Base-by-base conservation (phyloP, 805 yeast genomes). In the Suhomyces faveliae region DNA sequence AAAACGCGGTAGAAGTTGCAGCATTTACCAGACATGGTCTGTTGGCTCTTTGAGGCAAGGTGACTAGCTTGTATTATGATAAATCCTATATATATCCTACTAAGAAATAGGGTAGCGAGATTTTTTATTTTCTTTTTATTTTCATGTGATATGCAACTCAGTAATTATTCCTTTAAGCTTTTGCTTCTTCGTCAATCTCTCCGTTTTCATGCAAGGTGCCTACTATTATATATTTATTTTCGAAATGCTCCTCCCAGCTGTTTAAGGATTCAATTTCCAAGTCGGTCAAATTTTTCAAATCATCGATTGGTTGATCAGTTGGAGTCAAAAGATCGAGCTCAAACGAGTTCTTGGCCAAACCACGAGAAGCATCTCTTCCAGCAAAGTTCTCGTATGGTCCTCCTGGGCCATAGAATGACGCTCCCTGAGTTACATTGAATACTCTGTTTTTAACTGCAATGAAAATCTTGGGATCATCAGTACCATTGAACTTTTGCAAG, bases 381-480 rank as follows among this genome's bases (percentile, higher is more conserved):
- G 97, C 97, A 74, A 92, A 92, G 61, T 87, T 89, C 38, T 87
- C 83, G 68, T 92, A 92, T 0, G 97, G 96, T 0, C 97, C 97
- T 24, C 92, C 88, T 5, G 98, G 98, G 0, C 98, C 98, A 66
- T 92, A 92, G 63, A 92, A 91, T 41, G 80, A 79, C 54, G 91
- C 80, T 0, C 96, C 96, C 9, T 74, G 72, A 4, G 88, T 73
- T 17, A 89, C 96, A 60, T 92, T 97, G 59, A 79, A 92, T 2
- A 92, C 96, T 21, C 77, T 84, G 1, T 96, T 96, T 56, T 77
- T 81, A n/a, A 92, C 89, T 0, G 89, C 94, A 52, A 92, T 79
- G 60, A 84, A 86, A n/a, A 92, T 89, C 58, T 81, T 82, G 45
- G 84, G 84, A 53, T 87, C 84, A 53, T 86, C 89, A 45, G 73